Conservation (phyloP, 441 rosid species). For the Gossypium lobatum region DNA sequence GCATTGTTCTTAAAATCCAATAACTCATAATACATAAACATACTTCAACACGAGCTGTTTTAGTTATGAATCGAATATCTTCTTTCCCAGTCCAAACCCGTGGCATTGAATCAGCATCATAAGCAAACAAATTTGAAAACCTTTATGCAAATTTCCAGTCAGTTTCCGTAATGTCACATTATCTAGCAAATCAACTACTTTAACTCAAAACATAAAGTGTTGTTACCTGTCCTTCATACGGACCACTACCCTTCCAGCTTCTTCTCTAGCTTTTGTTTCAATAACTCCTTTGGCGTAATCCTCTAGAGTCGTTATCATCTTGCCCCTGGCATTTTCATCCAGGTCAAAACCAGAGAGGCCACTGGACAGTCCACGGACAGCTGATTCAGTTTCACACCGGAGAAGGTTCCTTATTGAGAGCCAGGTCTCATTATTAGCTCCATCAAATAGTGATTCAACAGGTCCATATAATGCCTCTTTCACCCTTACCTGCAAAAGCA, state of each 20-base stretch:
- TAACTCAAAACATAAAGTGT: conserved; percentile 11
- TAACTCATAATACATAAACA: conserved; percentile 22
- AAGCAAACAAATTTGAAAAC: conserved; percentile 83
- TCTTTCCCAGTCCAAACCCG: conserved; percentile 97
- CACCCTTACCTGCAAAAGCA: conserved; percentile 56
- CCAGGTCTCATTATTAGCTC: conserved; percentile 85
- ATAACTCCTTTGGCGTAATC: conserved; percentile 66
- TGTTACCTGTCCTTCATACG: conserved; percentile 90
- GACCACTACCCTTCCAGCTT: conserved; percentile 77
- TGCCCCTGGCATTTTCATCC: conserved; percentile 51
- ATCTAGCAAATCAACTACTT: conserved; percentile 15
- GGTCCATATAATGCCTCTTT: conserved; percentile 72
- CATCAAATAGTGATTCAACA: conserved; percentile 88
- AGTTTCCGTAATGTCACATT: not conserved
- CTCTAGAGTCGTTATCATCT: conserved; percentile 52
- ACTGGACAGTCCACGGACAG: conserved; percentile 53
- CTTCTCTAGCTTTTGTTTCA: conserved; percentile 88
- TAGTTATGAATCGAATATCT: conserved; percentile 92
- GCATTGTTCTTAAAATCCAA: not conserved
- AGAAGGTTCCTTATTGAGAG: conserved; percentile 75
- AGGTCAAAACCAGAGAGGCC: conserved; percentile 77
- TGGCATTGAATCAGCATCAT: conserved; percentile 95
- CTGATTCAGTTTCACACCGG: conserved; percentile 58
- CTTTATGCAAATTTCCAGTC: conserved; percentile 30
- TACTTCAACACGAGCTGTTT: conserved; percentile 88